phyloP scores from a whole-genome alignment of 2,329 filamentous ascomycete species.

The Stachybotrys echinatus region DNA sequence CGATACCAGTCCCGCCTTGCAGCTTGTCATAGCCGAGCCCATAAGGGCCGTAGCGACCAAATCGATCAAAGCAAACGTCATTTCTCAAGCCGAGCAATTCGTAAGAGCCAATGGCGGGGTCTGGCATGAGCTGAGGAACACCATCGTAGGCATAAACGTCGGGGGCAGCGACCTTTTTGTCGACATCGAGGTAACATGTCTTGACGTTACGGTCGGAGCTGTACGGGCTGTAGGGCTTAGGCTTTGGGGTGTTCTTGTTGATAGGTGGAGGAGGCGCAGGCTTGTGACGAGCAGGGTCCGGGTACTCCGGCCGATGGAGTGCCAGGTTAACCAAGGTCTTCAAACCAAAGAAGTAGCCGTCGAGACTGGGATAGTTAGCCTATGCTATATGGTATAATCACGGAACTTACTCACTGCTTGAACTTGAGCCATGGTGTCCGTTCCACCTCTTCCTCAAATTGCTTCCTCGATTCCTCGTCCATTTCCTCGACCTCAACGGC shows the following conservation, averaged over 20 bases:
- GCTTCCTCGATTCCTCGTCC: slow-evolving; percentile 21
- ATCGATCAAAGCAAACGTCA: slow-evolving; percentile 84
- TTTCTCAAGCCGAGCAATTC: slow-evolving; percentile 66
- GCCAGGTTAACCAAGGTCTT: slow-evolving; percentile 59
- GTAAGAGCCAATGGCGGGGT: slow-evolving; percentile 73
- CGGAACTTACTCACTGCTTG: slow-evolving; percentile 23
- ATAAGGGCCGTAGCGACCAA: slow-evolving; percentile 78
- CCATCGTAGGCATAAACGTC: slow-evolving; percentile 65
- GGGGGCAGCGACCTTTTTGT: slow-evolving; percentile 51
- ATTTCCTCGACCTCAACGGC: slow-evolving; percentile 17
- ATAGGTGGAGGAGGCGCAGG: slow-evolving; percentile 27
- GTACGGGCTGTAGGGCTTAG: slow-evolving; percentile 61
- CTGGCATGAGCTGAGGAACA: slow-evolving; percentile 70
- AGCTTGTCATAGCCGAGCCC: slow-evolving; percentile 75
- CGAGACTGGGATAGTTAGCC: slow-evolving; percentile 50
- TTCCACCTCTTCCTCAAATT: slow-evolving; percentile 21
- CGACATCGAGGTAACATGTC: slow-evolving; percentile 59
- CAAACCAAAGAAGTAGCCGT: slow-evolving; percentile 75
- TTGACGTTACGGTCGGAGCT: slow-evolving; percentile 52
- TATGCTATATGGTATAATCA: neutral
- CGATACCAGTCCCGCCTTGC: slow-evolving; percentile 66
- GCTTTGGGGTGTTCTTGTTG: slow-evolving; percentile 34
- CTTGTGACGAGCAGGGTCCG: slow-evolving; percentile 33
- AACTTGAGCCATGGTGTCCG: slow-evolving; percentile 35
- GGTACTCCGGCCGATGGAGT: slow-evolving; percentile 70